Conservation (phyloP, 202 grass and related monocot genomes). For the Carex sylvatica region DNA sequence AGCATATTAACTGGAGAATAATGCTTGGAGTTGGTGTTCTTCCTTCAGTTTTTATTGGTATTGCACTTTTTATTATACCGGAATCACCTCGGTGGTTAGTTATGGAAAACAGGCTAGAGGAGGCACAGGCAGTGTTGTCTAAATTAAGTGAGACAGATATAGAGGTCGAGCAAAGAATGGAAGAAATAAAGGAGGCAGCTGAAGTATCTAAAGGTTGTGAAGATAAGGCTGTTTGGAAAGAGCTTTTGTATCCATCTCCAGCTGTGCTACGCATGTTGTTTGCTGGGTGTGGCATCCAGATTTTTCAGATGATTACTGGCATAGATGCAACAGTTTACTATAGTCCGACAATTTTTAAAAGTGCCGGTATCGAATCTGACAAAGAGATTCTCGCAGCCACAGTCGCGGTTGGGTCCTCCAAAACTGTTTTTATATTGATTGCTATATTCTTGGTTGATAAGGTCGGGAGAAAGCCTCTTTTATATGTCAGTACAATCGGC, state of each 20-base stretch:
- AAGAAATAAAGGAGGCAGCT: constrained; percentile 72
- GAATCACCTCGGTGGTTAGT: constrained; percentile 86
- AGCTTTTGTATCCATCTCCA: constrained; percentile 70
- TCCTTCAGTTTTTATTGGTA: constrained; percentile 67
- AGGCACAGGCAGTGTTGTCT: constrained; percentile 52
- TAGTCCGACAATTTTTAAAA: constrained; percentile 71
- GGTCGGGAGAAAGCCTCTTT: constrained; percentile 76
- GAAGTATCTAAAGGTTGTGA: constrained; percentile 39
- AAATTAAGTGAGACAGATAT: constrained; percentile 58
- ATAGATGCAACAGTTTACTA: constrained; percentile 90
- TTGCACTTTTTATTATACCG: constrained; percentile 64
- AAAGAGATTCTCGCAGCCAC: constrained; percentile 74
- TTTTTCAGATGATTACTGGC: constrained; percentile 83
- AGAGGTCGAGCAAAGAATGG: constrained; percentile 55
- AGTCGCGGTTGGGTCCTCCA: constrained; percentile 70
- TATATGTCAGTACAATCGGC: constrained; percentile 85
- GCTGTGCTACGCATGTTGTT: constrained; percentile 58
- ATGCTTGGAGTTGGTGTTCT: constrained; percentile 82
- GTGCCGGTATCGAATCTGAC: constrained; percentile 69
- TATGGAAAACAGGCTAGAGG: constrained; percentile 68
- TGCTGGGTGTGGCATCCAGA: constrained; percentile 73
- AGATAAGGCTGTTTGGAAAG: constrained; percentile 69
- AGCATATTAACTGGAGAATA: constrained; percentile 84
- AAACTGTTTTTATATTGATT: constrained; percentile 78
- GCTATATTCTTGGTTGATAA: constrained; percentile 85